Percentiles rank a stretch among this genome's conserved stretches.
Conservation (phyloP, 2,329 filamentous ascomycete species). For the Aspergillus hiratsukae region DNA sequence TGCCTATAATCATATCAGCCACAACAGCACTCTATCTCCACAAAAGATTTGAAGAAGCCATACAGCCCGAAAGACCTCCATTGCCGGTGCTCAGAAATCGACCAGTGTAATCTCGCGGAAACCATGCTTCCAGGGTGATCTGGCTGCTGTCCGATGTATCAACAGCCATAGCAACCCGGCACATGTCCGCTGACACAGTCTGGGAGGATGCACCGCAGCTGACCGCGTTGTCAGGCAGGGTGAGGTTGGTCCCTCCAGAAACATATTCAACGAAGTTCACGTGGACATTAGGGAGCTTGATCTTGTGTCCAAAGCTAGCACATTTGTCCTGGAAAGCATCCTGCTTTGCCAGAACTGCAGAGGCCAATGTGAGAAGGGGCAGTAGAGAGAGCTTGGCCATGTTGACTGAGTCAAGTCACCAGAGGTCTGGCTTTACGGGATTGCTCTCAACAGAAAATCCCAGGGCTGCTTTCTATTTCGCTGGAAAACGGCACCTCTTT, state of each 20-base stretch:
- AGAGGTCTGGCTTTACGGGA: neutral
- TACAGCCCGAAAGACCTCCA: constrained; percentile 47
- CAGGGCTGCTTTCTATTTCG: neutral
- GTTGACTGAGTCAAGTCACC: neutral
- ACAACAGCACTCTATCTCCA: no score
- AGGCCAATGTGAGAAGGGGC: constrained; percentile 17
- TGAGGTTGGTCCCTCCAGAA: constrained; percentile 34
- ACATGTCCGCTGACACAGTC: constrained; percentile 34
- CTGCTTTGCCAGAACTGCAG: constrained; percentile 17
- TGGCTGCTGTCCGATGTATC: constrained; percentile 41
- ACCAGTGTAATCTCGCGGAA: constrained; percentile 44
- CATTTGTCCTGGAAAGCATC: constrained; percentile 25
- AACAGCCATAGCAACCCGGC: constrained; percentile 41
- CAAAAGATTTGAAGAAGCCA: constrained; percentile 10
- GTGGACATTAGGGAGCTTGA: constrained; percentile 26
- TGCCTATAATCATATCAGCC: constrained; percentile 27
- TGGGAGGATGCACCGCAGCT: constrained; percentile 34
- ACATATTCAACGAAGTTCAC: constrained; percentile 34
- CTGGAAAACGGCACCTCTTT: neutral
- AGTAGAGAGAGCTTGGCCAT: constrained; percentile 14
- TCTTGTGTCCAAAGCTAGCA: constrained; percentile 19
- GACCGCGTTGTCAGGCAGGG: constrained; percentile 34
- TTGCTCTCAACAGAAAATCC: neutral
- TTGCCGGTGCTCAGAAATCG: constrained; percentile 48
- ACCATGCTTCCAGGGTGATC: constrained; percentile 47